These are phyloP conservation scores for Sindora glabra DNA, from an alignment of 306 rosid species.

Conservation along the genomic window DNA sequence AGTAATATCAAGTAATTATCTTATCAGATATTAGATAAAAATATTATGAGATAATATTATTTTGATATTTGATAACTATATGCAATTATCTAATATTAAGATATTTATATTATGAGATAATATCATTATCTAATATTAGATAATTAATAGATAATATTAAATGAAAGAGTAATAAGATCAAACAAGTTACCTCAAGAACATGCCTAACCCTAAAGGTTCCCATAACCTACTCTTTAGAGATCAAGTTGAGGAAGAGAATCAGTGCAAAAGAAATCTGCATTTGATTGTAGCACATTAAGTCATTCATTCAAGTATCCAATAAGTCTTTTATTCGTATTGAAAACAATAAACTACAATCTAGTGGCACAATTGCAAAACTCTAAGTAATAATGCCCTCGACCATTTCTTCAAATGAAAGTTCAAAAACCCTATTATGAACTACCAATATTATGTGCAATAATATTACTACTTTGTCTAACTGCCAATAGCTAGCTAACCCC, in stretches of 20 bases:
- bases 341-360: slow-evolving; percentile 30
- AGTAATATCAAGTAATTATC: no score
- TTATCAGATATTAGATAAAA: no score
- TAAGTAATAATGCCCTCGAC: slow-evolving; percentile 41
- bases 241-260: slow-evolving; percentile 41
- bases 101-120: no score
- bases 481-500: slow-evolving; percentile 49
- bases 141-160: no score
- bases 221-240: slow-evolving; percentile 43
- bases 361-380: slow-evolving; percentile 46
- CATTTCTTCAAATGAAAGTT: slow-evolving; percentile 42
- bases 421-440: slow-evolving; percentile 48
- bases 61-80: no score
- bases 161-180: neutral
- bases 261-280: slow-evolving; percentile 51
- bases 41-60: no score
- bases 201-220: slow-evolving; percentile 41
- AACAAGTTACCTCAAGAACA: slow-evolving; percentile 25
- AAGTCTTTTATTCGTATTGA: slow-evolving; percentile 34
- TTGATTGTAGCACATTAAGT: slow-evolving; percentile 47
- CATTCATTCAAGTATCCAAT: slow-evolving; percentile 38
- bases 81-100: no score
- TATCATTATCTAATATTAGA: no score
- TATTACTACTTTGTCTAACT: slow-evolving; percentile 46
- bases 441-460: slow-evolving; percentile 46